These are phyloP conservation scores for Cutaneotrichosporon sp. DNA, from an alignment of 1,284 basidiomycete genomes.

Conservation along the genomic window DNA sequence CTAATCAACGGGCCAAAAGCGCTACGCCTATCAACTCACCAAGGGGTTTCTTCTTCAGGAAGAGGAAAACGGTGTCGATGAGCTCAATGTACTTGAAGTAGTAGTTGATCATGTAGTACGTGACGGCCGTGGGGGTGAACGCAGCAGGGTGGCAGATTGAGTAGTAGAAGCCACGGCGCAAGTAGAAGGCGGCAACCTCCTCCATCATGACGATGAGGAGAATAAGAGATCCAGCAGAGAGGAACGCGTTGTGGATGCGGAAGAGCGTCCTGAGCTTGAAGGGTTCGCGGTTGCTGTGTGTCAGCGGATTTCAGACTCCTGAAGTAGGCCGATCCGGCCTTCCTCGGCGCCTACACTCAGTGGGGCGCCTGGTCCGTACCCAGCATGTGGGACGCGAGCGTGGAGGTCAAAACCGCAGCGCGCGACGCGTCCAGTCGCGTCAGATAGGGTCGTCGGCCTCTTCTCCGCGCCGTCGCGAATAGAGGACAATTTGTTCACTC, in stretches of 20 bases:
- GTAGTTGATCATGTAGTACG: conserved; percentile 98
- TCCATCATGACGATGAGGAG: conserved; percentile 85
- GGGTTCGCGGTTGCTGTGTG: conserved; percentile 59
- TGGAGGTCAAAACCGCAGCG: neutral
- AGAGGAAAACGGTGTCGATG: conserved; percentile 92
- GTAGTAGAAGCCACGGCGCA: conserved; percentile 68
- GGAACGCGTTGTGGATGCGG: conserved; percentile 86
- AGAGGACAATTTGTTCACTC: conserved; percentile 25
- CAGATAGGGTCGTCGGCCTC: neutral
- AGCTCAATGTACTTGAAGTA: conserved; percentile 94
- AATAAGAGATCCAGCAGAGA: conserved; percentile 76
- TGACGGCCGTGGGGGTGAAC: conserved; percentile 86
- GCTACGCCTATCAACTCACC: conserved; percentile 58
- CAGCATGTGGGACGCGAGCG: neutral
- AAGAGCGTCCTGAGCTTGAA: conserved; percentile 83
- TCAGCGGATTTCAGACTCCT: neutral
- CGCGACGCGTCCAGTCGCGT: neutral
- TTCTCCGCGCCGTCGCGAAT: neutral
- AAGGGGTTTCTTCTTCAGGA: conserved; percentile 96
- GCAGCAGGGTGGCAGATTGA: conserved; percentile 74
- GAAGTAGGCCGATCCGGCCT: neutral
- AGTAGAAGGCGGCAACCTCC: conserved; percentile 76
- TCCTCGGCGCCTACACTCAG: neutral
- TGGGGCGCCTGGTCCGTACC: neutral
- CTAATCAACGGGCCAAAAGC: too few species aligned